A percentile compares a stretch with the other conserved stretches of the same genome.
Evolutionary conservation across 192 early-diverging fungal species (phyloP).

Genomic region (Gonapodya prolifera): DNA sequence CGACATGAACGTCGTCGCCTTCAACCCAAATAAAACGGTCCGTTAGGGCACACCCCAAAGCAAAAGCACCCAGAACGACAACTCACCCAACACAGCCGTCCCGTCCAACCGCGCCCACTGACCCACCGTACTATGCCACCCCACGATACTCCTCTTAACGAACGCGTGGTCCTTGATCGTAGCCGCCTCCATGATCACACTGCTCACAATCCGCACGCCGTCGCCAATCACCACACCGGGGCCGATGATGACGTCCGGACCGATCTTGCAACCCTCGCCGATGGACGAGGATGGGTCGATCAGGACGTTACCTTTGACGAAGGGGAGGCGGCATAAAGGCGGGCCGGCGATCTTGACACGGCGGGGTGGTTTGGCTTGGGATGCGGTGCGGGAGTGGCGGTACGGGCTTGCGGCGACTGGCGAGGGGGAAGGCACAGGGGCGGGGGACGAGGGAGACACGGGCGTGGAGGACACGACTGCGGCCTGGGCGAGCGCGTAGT

Average conservation of each 20-base stretch:
- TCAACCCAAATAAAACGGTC: too few species aligned
- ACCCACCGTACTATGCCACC: conserved; percentile 92
- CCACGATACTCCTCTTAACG: conserved; percentile 82
- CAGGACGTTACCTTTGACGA: conserved; percentile 78
- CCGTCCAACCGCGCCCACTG: conserved; percentile 92
- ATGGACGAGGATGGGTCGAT: conserved; percentile 84
- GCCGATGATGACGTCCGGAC: conserved; percentile 94
- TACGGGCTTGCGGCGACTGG: too few species aligned
- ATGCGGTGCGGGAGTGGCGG: too few species aligned
- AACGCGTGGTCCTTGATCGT: conserved; percentile 81
- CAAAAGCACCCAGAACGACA: too few species aligned
- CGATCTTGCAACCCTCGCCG: conserved; percentile 80
- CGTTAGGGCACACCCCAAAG: too few species aligned
- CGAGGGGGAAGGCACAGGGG: too few species aligned
- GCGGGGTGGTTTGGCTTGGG: too few species aligned
- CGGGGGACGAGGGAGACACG: too few species aligned
- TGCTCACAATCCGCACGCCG: conserved; percentile 82
- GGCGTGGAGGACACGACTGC: too few species aligned
- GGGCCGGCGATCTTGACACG: too few species aligned
- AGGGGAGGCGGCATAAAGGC: too few species aligned
- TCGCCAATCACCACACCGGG: conserved; percentile 82
- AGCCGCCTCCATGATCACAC: conserved; percentile 76
- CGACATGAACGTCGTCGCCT: conserved; percentile 92
- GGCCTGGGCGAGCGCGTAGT: conserved; percentile 59
- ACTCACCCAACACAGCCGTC: conserved; percentile 84